Base-by-base conservation (phyloP, 2,329 filamentous ascomycete genomes). In the Cercospora brassicicola region DNA sequence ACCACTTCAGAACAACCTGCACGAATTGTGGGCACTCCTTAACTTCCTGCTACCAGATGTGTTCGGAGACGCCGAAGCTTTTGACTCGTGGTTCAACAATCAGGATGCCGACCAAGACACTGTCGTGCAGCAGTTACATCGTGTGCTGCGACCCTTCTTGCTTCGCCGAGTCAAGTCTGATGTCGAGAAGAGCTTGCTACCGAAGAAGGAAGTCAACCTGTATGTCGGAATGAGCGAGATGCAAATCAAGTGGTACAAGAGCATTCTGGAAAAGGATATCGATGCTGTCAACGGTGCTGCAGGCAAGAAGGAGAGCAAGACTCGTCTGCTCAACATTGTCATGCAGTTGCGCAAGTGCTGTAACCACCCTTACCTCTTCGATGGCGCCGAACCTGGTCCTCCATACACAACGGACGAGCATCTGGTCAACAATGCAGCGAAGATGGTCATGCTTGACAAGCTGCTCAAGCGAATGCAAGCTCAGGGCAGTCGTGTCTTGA, bases 341-440 rank as follows among this genome's bases (percentile, higher is more conserved):
- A 99, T 99, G 95, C 95, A 99, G 81, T 87, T 99, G 72, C 91
- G 95, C 75, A 99, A 99, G 81, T 99, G 95, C 82, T 99, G 95
- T 80, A 99, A 99, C 75, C 95, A 99, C 77, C 95, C 95, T 0
- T 99, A 99, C 75, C 88, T 99, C 0, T 99, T 99, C 73, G 95
- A 99, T 78, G 95, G 95, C 64, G 95, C 95, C 9, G 95, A 99
- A 78, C 95, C 95, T 51, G 95, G 95, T 30, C 96, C 95, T 11
- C 95, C 96, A 1, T 99, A 98, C 79, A 99, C 96, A 0, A 99
- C 94, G 0, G 95, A 99, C 76, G 94, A 98, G 81, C 96, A 99
- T 81, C 85, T 99, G 62, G 84, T 99, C 51, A 91, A 89, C 82
- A 99, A 98, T 75, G 89, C 95, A 1, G 95, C 94, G 23, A 99